Base-by-base conservation (phyloP, 768 basidiomycete genomes). In the Mycena sanguinolenta region DNA sequence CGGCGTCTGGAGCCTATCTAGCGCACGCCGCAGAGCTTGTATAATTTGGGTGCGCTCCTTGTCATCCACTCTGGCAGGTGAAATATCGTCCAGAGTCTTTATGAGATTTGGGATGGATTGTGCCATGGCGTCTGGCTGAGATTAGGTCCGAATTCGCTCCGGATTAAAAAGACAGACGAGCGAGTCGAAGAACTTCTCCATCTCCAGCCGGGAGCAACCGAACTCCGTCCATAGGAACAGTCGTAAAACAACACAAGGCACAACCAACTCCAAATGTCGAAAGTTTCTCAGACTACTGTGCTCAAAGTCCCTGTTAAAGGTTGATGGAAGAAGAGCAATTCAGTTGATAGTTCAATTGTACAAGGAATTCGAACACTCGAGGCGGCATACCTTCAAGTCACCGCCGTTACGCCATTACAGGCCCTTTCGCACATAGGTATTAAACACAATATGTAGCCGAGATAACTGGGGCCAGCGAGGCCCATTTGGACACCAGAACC, bases 401-500 rank as follows among this genome's bases (percentile, higher is more conserved):
- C 9, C 9, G 32, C 25, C 10, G 49, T 50, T 74, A 27, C 79
- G 78, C 46, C 88, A 79, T 28, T 85, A 83, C 27, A 93, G 80
- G 3, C 86, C 89, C 73, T 85, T 81, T 91, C 91, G n/a, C 32
- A 34, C 10, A 10, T 34, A 34, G 6, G 6, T 34, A 5, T 4
- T 34, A 34, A 10, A 10, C 32, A 34, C 32, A 34, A 34, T 34
- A 10, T 34, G 10, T 10, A 4, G 2, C 90, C 92, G 0, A 94
- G 93, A 76, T 96, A 97, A n/a, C 95, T 95, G 13, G 98, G 84
- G n/a, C n/a, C n/a, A 19, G 98, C 82, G 0, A 95, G 96, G 32
- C 99, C 85, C 96, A 92, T 71, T 39, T 1, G n/a, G 12, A 1
- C 27, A 30, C n/a, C 49, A 17, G 21, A 21, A n/a, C 16, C 7